Evolutionary conservation across 2,329 filamentous ascomycete genomes (phyloP).

Genomic region (Annulohypoxylon truncatum): DNA sequence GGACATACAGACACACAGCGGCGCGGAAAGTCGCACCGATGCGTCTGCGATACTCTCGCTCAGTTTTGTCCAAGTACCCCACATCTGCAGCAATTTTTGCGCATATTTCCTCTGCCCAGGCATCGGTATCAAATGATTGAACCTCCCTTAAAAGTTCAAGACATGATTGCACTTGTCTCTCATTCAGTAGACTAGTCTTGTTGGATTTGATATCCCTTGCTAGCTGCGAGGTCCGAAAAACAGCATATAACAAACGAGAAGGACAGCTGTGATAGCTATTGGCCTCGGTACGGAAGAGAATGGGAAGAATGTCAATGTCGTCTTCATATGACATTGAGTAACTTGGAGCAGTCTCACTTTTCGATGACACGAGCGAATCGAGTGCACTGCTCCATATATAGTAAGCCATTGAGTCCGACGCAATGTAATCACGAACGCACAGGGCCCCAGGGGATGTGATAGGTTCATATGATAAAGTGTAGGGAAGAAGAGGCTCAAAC

Average conservation of each 20-base stretch:
- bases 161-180: slow-evolving; percentile 52
- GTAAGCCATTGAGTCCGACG: slow-evolving; percentile 57
- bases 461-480: background rate
- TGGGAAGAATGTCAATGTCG: slow-evolving; percentile 38
- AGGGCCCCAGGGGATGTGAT: slow-evolving; percentile 2
- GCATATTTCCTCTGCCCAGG: slow-evolving; percentile 57
- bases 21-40: slow-evolving; percentile 61
- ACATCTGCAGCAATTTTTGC: slow-evolving; percentile 43
- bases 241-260: slow-evolving; percentile 57
- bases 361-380: slow-evolving; percentile 54
- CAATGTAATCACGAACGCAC: slow-evolving; percentile 56
- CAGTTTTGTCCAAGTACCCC: slow-evolving; percentile 53
- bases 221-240: slow-evolving; percentile 58
- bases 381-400: slow-evolving; percentile 50
- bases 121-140: slow-evolving; percentile 56
- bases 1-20: slow-evolving; percentile 60
- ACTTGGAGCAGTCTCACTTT: background rate
- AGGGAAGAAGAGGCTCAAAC: slow-evolving; percentile 7
- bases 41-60: slow-evolving; percentile 54
- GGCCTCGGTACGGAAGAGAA: slow-evolving; percentile 46
- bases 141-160: slow-evolving; percentile 56
- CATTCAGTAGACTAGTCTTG: slow-evolving; percentile 44
- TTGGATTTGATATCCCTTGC: slow-evolving; percentile 52
- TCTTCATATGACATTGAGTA: slow-evolving; percentile 49
- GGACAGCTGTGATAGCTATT: slow-evolving; percentile 50